Percentiles rank a stretch among this genome's conserved stretches.
These are phyloP conservation scores for Chrysoporthe austroafricana DNA, from an alignment of 2,329 filamentous ascomycete genomes.

Conservation along the genomic window DNA sequence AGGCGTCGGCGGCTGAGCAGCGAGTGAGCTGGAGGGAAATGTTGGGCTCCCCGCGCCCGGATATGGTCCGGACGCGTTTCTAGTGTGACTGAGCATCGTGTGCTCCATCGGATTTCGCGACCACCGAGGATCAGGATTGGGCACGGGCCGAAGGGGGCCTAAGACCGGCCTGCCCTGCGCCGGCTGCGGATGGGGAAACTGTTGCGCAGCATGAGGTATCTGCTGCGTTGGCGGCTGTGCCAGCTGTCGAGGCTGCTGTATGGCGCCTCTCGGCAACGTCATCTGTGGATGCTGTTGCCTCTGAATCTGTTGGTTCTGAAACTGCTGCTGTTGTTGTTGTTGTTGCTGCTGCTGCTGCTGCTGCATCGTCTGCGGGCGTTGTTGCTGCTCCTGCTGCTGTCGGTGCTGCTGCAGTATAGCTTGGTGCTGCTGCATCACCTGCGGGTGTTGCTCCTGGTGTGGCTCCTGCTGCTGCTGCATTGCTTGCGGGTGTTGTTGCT, in stretches of 20 bases:
- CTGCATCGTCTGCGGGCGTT: constrained; percentile 1
- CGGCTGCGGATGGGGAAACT: background rate
- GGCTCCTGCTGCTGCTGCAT: constrained; percentile 5
- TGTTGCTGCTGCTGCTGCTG: constrained; percentile 13
- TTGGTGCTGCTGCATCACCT: constrained; percentile 4
- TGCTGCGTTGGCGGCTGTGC: constrained; percentile 24
- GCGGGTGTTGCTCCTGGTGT: constrained; percentile 4
- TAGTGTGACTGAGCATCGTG: background rate
- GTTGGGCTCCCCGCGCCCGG: constrained; percentile 1
- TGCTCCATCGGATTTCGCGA: constrained; percentile 21
- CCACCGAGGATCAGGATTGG: constrained; percentile 4
- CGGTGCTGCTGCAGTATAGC: background rate
- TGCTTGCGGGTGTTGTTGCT: constrained; percentile 11
- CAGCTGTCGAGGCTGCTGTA: constrained; percentile 21
- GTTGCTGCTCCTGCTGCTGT: constrained; percentile 10
- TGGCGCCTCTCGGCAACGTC: constrained; percentile 1
- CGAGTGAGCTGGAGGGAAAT: background rate
- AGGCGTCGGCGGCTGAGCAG: background rate
- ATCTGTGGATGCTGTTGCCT: constrained; percentile 3
- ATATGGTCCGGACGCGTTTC: constrained; percentile 8
- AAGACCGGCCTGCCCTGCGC: background rate
- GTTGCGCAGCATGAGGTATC: constrained; percentile 14
- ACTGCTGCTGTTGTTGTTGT: constrained; percentile 16
- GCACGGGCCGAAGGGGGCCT: background rate
- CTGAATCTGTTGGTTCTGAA: constrained; percentile 9